Evolutionary conservation across 202 grass and related monocot species (phyloP).

Genomic region (Setaria viridis): DNA sequence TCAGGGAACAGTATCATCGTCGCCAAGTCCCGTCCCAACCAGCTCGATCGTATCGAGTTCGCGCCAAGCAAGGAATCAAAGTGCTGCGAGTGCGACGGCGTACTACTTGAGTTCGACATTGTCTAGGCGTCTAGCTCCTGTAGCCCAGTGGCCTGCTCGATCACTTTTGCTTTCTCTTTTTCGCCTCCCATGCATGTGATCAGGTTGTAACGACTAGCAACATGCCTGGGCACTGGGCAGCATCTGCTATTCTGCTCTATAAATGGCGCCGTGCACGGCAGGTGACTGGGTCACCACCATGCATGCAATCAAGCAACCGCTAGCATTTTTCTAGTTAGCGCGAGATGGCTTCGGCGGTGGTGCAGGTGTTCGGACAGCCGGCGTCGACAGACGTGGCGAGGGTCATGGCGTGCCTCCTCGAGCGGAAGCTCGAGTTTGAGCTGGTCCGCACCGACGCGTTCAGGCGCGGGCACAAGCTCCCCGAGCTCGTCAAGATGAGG

Average conservation of each 20-base stretch:
- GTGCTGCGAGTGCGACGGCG: background rate
- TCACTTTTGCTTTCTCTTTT: slow-evolving; percentile 18
- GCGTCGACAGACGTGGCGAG: slow-evolving; percentile 65
- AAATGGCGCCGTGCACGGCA: background rate
- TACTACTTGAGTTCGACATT: background rate
- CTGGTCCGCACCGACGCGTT: slow-evolving; percentile 67
- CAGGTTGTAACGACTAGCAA: background rate
- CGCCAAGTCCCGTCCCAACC: background rate
- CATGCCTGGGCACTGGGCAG: background rate
- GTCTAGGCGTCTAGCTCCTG: background rate
- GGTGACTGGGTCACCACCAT: too few relatives aligned
- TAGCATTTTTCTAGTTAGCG: background rate
- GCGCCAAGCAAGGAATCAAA: slow-evolving; percentile 31
- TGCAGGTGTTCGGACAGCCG: slow-evolving; percentile 78
- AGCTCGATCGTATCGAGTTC: background rate
- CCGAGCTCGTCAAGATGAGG: slow-evolving; percentile 51
- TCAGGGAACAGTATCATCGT: slow-evolving; percentile 18
- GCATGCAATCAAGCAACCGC: background rate
- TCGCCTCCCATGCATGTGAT: background rate
- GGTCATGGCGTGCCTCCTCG: slow-evolving; percentile 72
- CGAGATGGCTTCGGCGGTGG: background rate
- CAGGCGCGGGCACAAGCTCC: slow-evolving; percentile 39
- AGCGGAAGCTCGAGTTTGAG: slow-evolving; percentile 68
- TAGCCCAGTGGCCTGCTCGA: background rate
- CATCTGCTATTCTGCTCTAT: background rate